phyloP scores from a whole-genome alignment of 2,329 filamentous ascomycete genomes.

The Monosporascus sp. region DNA sequence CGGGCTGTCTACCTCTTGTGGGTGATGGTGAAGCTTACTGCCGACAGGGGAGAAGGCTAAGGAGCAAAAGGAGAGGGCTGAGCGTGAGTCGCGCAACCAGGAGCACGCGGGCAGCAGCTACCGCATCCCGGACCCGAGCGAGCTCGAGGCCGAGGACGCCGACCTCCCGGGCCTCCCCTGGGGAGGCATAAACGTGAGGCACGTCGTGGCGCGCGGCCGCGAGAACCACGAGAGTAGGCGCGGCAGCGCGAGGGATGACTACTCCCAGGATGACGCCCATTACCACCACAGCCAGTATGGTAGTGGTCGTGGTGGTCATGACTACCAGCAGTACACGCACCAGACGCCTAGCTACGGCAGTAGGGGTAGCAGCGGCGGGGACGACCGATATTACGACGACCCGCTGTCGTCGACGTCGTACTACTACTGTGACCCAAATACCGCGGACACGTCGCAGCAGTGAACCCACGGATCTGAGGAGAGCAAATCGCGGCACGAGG shows the following conservation, averaged over 20 bases:
- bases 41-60: constrained; percentile 61
- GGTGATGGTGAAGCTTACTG: too few species aligned
- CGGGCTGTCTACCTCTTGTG: constrained; percentile 1
- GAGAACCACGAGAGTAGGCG: constrained; percentile 41
- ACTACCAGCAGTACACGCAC: constrained; percentile 22
- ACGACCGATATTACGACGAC: constrained; percentile 18
- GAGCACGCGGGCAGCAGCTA: constrained; percentile 61
- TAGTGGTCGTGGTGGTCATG: constrained; percentile 6
- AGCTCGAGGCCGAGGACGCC: constrained; percentile 45
- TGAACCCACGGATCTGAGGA: constrained; percentile 1
- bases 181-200: constrained; percentile 62
- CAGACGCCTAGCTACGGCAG: constrained; percentile 8
- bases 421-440: constrained; percentile 15
- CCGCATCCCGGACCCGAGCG: constrained; percentile 51
- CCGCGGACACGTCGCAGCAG: constrained; percentile 13
- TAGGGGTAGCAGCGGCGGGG: constrained; percentile 17
- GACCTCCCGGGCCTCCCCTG: constrained; percentile 64
- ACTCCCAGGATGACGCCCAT: constrained; percentile 13
- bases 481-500: too few species aligned
- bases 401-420: constrained; percentile 10
- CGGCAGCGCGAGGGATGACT: constrained; percentile 23
- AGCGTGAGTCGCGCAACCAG: constrained; percentile 59
- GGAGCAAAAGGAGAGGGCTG: constrained; percentile 60
- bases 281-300: constrained; percentile 14
- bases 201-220: constrained; percentile 46